A percentile compares a stretch with the other conserved stretches of the same genome.
These are phyloP conservation scores for Melampsora larici-populina DNA, from an alignment of 1,284 basidiomycete genomes.

Conservation along the genomic window DNA sequence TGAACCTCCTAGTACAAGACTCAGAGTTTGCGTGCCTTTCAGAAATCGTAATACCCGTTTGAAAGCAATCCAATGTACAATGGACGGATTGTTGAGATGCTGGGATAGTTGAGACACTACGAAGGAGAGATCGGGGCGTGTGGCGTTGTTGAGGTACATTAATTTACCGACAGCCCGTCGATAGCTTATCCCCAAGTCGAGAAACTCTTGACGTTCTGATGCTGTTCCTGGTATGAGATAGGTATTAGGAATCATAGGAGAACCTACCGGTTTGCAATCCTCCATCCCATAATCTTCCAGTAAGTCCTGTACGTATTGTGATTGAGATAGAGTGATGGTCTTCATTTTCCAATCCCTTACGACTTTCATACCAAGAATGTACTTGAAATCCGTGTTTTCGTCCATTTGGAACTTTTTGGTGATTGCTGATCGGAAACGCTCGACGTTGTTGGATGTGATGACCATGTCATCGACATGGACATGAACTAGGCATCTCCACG, in stretches of 20 bases:
- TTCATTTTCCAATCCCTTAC: background rate
- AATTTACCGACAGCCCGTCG: background rate
- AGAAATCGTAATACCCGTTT: background rate
- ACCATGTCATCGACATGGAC: background rate
- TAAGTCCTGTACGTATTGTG: background rate
- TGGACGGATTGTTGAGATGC: background rate
- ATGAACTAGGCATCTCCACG: background rate
- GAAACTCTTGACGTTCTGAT: background rate
- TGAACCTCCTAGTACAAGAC: background rate
- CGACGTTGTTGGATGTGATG: background rate
- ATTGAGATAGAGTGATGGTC: background rate
- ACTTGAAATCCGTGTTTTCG: background rate
- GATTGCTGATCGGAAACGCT: background rate
- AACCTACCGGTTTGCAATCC: background rate
- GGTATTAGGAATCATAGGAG: background rate
- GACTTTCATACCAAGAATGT: too few relatives aligned
- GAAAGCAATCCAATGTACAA: background rate
- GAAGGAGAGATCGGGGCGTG: background rate
- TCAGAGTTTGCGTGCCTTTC: background rate
- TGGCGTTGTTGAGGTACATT: background rate
- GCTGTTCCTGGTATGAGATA: background rate
- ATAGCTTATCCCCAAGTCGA: background rate
- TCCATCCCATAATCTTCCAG: background rate
- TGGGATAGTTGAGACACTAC: constrained; percentile 4
- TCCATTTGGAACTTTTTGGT: background rate